These are phyloP conservation scores for Chrysoporthe austroafricana DNA, from an alignment of 2,329 filamentous ascomycete species.

Conservation along the genomic window DNA sequence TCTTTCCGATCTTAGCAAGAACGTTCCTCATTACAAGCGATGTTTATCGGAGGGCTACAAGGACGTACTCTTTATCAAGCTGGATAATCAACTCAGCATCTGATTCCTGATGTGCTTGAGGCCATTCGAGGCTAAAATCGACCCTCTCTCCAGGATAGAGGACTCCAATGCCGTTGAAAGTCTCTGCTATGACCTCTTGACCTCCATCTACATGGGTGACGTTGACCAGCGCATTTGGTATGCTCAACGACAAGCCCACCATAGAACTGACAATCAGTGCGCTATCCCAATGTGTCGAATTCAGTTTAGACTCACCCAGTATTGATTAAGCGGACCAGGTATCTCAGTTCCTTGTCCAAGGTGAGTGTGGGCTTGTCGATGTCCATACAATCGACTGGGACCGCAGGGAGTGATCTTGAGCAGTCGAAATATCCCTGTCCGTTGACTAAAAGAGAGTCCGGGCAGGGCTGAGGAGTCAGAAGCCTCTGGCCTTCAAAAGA, in stretches of 20 bases:
- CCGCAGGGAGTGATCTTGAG: conserved; percentile 47
- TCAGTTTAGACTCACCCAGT: conserved; percentile 25
- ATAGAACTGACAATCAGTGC: conserved; percentile 26
- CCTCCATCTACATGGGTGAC: conserved; percentile 34
- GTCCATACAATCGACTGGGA: conserved; percentile 48
- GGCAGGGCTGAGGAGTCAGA: conserved; percentile 44
- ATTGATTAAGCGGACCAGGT: conserved; percentile 34
- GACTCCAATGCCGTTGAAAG: conserved; percentile 29
- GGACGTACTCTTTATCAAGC: conserved; percentile 33
- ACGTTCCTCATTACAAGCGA: background rate
- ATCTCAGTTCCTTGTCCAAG: conserved; percentile 31
- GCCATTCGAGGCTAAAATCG: conserved; percentile 32
- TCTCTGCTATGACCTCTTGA: conserved; percentile 20
- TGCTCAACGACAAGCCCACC: conserved; percentile 30
- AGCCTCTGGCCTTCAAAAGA: background rate
- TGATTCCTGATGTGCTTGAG: background rate
- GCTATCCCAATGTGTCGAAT: background rate
- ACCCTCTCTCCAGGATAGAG: conserved; percentile 34
- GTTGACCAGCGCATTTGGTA: conserved; percentile 30
- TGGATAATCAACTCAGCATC: conserved; percentile 28
- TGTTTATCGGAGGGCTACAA: background rate
- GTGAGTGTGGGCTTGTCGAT: conserved; percentile 27
- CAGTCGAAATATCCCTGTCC: conserved; percentile 50
- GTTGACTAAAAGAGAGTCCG: conserved; percentile 52
- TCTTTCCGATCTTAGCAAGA: conserved; percentile 3